A percentile compares a stretch with the other conserved stretches of the same genome.
phyloP scores from a whole-genome alignment of 768 basidiomycete species.

The Pisolithus albus region DNA sequence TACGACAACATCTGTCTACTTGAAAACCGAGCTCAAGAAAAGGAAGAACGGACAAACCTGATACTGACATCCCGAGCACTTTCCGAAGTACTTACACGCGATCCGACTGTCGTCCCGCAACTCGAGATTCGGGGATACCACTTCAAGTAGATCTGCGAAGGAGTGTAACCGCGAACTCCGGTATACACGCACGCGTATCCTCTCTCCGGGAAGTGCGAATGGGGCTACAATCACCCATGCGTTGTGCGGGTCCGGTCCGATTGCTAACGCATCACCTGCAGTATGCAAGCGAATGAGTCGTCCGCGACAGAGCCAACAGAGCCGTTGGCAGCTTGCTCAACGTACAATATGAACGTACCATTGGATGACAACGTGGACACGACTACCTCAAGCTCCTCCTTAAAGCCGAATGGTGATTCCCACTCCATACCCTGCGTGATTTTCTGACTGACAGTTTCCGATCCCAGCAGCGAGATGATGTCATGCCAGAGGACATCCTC shows the following conservation, averaged over 20 bases:
- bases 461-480: constrained; percentile 58
- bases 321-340: too few relatives aligned
- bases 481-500: constrained; percentile 76
- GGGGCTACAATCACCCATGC: constrained; percentile 84
- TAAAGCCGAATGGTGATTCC: constrained; percentile 51
- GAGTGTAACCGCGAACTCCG: constrained; percentile 67
- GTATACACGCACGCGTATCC: constrained; percentile 64
- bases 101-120: constrained; percentile 61
- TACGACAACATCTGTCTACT: constrained; percentile 75
- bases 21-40: background rate
- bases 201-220: constrained; percentile 80
- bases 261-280: constrained; percentile 62
- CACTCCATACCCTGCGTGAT: constrained; percentile 45
- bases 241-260: constrained; percentile 38
- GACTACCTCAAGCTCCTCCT: constrained; percentile 59
- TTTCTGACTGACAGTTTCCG: constrained; percentile 44
- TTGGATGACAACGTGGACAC: constrained; percentile 59
- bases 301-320: too few relatives aligned
- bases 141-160: constrained; percentile 63
- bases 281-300: too few relatives aligned
- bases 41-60: constrained; percentile 44
- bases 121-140: constrained; percentile 55
- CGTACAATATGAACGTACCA: constrained; percentile 32
- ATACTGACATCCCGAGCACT: constrained; percentile 91
- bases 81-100: constrained; percentile 81